Evolutionary conservation across 2,329 filamentous ascomycete genomes (phyloP).

Genomic region (Zymoseptoria crescenta): DNA sequence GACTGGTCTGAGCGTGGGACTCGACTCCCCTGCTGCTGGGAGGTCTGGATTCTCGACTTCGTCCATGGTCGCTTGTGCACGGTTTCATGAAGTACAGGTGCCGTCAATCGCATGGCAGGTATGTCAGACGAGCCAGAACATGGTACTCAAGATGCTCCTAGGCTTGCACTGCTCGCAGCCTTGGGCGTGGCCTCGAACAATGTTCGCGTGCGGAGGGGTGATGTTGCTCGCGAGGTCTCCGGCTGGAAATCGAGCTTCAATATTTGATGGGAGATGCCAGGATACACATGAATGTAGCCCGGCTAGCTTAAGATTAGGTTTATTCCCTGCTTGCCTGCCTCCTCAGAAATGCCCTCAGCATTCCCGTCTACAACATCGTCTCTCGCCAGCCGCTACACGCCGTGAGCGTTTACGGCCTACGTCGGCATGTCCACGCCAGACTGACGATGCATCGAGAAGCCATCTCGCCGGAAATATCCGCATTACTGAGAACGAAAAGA

Average conservation of each 20-base stretch:
- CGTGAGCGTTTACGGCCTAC: not conserved
- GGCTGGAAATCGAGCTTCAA: not conserved
- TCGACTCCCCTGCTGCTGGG: conserved; percentile 28
- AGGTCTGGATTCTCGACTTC: conserved; percentile 32
- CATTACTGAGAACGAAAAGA: not conserved
- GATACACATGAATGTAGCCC: not conserved
- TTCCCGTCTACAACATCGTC: not conserved
- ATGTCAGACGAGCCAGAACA: not conserved
- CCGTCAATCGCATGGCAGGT: not conserved
- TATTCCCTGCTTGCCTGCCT: not conserved
- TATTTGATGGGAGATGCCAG: not conserved
- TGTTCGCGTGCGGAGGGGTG: not conserved
- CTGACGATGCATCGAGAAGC: not conserved
- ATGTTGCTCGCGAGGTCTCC: not conserved
- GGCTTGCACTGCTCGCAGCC: not conserved
- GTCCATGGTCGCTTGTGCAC: conserved; percentile 22
- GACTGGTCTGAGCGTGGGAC: conserved; percentile 24
- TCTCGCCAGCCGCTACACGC: not conserved
- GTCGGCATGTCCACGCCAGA: not conserved
- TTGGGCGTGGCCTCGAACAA: not conserved
- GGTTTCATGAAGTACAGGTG: not conserved
- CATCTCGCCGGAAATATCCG: not conserved
- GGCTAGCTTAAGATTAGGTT: not conserved
- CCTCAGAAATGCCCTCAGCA: too few relatives aligned
- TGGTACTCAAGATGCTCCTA: not conserved